phyloP scores from a whole-genome alignment of 2,329 filamentous ascomycete species.

The Didymellaceae sp. region DNA sequence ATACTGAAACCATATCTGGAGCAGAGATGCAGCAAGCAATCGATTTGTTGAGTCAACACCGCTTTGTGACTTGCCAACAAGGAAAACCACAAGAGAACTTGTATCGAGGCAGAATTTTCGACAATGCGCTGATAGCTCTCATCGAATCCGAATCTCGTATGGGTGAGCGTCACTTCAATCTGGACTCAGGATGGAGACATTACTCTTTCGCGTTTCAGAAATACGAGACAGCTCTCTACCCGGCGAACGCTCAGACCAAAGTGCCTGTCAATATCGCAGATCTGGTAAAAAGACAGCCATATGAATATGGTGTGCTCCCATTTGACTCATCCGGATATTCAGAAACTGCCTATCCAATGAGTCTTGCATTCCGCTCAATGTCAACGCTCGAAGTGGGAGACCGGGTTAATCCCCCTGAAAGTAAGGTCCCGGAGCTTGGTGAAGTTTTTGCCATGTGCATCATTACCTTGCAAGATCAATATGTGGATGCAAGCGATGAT shows the following conservation, averaged over 20 bases:
- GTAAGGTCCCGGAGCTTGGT: background rate
- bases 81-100: background rate
- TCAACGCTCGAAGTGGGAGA: background rate
- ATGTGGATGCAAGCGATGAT: no score
- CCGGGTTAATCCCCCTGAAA: background rate
- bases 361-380: conserved; percentile 1
- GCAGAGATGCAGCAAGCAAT: background rate
- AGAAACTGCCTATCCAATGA: conserved; percentile 9
- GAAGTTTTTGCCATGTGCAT: background rate
- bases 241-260: background rate
- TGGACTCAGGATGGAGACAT: no score
- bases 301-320: conserved; percentile 1
- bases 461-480: background rate
- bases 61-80: background rate
- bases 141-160: background rate
- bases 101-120: background rate
- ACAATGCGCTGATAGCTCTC: background rate
- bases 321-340: background rate
- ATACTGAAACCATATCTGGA: background rate
- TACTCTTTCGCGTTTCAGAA: background rate
- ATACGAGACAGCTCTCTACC: background rate
- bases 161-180: no score
- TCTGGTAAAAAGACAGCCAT: conserved; percentile 1
- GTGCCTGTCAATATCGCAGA: background rate
- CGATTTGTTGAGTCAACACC: background rate